These are phyloP conservation scores for Gleditsia sinensis DNA, from an alignment of 306 rosid species.

Conservation along the genomic window DNA sequence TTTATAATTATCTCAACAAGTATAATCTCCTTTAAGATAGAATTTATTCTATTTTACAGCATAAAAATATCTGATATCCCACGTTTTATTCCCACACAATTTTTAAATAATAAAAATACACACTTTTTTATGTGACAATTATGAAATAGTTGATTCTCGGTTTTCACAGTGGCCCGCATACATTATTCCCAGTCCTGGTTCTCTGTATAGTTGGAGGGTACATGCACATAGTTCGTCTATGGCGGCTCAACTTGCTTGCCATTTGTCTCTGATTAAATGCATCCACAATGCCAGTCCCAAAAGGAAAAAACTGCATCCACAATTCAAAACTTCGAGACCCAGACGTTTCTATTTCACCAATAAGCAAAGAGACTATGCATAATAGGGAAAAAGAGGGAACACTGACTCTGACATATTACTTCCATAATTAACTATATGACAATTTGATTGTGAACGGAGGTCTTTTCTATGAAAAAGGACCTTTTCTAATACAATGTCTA, in stretches of 20 bases:
- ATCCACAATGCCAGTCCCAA: neutral
- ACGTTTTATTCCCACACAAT: neutral
- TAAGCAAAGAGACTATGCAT: neutral
- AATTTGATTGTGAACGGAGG: neutral
- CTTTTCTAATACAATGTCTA: slow-evolving; percentile 4
- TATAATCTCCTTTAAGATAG: neutral
- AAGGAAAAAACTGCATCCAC: neutral
- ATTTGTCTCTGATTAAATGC: neutral
- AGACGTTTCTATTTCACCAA: neutral
- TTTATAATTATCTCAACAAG: neutral
- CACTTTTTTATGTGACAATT: too few species aligned
- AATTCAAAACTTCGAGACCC: neutral
- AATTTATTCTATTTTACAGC: neutral
- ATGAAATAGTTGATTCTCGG: too few species aligned
- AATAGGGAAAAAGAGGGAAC: neutral
- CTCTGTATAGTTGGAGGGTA: slow-evolving; percentile 11
- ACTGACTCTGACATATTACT: slow-evolving; percentile 22
- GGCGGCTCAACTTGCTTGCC: neutral
- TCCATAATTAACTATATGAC: slow-evolving; percentile 21
- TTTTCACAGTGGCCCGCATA: too few species aligned
- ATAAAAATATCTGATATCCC: neutral
- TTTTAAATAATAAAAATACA: too few species aligned
- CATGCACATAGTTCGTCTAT: slow-evolving; percentile 7
- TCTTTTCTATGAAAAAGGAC: too few species aligned
- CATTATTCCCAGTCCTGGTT: neutral